Base-by-base conservation (phyloP, 2,329 filamentous ascomycete species). In the Fusarium verrucosum region DNA sequence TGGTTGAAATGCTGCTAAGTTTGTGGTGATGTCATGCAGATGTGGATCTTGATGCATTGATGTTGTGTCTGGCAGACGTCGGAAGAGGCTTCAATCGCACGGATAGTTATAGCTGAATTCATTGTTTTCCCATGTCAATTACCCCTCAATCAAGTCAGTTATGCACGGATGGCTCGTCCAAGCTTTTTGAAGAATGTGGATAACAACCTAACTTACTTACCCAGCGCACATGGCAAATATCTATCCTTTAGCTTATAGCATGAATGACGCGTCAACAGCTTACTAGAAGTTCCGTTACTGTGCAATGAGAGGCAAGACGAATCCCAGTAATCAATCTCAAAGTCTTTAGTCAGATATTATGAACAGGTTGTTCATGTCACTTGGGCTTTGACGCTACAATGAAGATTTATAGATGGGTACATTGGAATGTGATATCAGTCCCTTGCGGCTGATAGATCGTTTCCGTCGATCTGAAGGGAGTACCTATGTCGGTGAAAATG, bases 261-360 rank as follows among this genome's bases (percentile, higher is more conserved):
- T 35, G 62, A 50, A 65, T 35, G 62, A 50, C 58, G 55, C 58
- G 58, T 63, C 62, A 63, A 49, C 32, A 55, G 4, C 14, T 4
- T 7, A 37, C 19, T n/a, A 32, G 35, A 50, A 50, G 46, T 10
- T 37, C 40, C 33, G 42, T 62, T 62, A 40, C 50, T 46, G 32
- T 43, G 45, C 42, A 30, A 40, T 32, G 37, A 44, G 52, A 50
- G 25, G 40, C 32, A 53, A 62, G 38, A 51, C 50, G 46, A 17
- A 28, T 25, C 10, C 41, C 33, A 10, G 22, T n/a, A 40, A 19
- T 17, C 32, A 8, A 8, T 42, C 16, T 25, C n/a, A 41, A 22
- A 26, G 28, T n/a, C 25, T 19, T 26, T 28, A 23, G 20, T 41
- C 14, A 26, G 13, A n/a, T 40, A 14, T 28, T 28, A 17, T 20